These are phyloP conservation scores for Alternaria triticina DNA, from an alignment of 2,329 filamentous ascomycete species.

Conservation along the genomic window DNA sequence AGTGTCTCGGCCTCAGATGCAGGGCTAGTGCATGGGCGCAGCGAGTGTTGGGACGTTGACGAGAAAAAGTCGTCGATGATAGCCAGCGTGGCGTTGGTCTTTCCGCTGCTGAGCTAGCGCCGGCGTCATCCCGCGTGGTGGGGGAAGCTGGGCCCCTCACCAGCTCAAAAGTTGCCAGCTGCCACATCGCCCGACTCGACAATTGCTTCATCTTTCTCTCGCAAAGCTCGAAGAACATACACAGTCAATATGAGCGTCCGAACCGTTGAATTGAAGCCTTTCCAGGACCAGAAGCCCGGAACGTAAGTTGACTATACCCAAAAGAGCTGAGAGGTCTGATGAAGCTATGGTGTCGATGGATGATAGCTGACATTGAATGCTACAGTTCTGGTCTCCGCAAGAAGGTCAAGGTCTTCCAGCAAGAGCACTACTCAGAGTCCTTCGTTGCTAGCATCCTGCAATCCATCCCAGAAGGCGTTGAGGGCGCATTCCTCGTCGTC, in stretches of 20 bases:
- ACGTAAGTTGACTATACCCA: slow-evolving; percentile 72
- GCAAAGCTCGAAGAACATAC: slow-evolving; percentile 27
- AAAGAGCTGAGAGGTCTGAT: slow-evolving; percentile 2
- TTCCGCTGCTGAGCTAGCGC: slow-evolving; percentile 25
- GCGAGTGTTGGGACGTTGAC: slow-evolving; percentile 15
- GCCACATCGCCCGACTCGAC: slow-evolving; percentile 16
- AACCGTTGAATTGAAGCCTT: slow-evolving; percentile 82
- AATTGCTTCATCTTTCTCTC: slow-evolving; percentile 28
- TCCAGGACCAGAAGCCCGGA: slow-evolving; percentile 97
- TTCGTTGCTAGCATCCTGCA: slow-evolving; percentile 94
- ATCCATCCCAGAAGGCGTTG: slow-evolving; percentile 91
- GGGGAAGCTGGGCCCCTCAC: slow-evolving; percentile 35
- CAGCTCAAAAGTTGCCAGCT: slow-evolving; percentile 37
- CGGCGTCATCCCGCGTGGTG: slow-evolving; percentile 39
- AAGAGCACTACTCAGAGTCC: slow-evolving; percentile 93
- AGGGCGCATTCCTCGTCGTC: slow-evolving; percentile 91
- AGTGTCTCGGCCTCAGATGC: slow-evolving; percentile 2
- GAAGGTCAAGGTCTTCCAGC: slow-evolving; percentile 97
- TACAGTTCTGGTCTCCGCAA: slow-evolving; percentile 93
- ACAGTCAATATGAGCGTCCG: slow-evolving; percentile 67
- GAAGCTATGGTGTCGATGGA: slow-evolving; percentile 10
- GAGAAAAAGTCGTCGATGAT: slow-evolving; percentile 14
- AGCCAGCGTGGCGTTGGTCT: slow-evolving; percentile 14
- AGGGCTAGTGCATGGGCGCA: slow-evolving; percentile 4
- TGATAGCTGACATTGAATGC: slow-evolving; percentile 33